These are phyloP conservation scores for Elsinoe ampelina DNA, from an alignment of 2,329 filamentous ascomycete genomes.

Conservation along the genomic window DNA sequence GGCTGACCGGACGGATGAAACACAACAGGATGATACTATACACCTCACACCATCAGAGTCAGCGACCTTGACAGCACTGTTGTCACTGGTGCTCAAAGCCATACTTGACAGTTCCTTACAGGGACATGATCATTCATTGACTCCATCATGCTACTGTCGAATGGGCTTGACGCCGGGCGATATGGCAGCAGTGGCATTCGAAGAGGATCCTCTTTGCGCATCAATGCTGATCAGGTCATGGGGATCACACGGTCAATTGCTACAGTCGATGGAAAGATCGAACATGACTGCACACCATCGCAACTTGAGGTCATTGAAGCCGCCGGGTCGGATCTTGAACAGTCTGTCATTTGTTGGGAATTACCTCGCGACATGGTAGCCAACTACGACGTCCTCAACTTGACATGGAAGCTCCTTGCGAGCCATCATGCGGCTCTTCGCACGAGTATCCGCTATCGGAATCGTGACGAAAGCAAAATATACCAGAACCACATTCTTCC, in stretches of 20 bases:
- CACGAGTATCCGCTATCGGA: background rate
- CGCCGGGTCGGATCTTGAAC: background rate
- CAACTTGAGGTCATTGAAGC: background rate
- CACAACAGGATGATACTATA: no score
- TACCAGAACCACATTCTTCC: background rate
- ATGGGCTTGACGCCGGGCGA: no score
- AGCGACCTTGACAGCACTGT: no score
- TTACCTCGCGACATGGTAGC: background rate
- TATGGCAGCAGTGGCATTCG: no score
- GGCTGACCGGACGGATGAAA: no score
- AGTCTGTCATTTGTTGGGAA: background rate
- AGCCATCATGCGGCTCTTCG: background rate
- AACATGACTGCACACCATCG: background rate
- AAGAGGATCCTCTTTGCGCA: background rate
- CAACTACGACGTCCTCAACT: background rate
- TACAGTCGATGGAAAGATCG: background rate
- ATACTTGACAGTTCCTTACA: no score
- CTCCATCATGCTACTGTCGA: no score
- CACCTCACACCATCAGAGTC: no score
- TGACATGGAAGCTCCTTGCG: background rate
- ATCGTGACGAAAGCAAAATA: background rate
- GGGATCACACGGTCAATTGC: background rate
- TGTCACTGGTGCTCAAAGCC: no score
- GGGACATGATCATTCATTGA: no score
- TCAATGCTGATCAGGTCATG: background rate